phyloP scores from a whole-genome alignment of 345 rosid species.

The sweet orange (Citrus sinensis) region DVS_A1.0 CM039161.1:24321001-24321500 shows the following conservation, averaged over 20 bases:
- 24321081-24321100: background rate
- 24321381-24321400: too few species aligned
- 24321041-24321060: background rate
- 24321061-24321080: background rate
- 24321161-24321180: background rate
- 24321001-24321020: background rate
- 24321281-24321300: background rate
- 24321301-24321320: background rate
- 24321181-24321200: background rate
- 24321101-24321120: background rate
- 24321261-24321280: too few species aligned
- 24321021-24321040: background rate
- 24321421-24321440: background rate
- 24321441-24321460: background rate
- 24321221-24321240: too few species aligned
- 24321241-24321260: background rate
- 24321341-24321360: too few species aligned
- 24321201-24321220: background rate
- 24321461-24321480: background rate
- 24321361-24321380: too few species aligned
- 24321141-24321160: background rate
- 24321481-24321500: conserved; percentile 8
- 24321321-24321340: background rate
- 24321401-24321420: background rate
- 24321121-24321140: background rate